These are phyloP conservation scores for Davidsoniella virescens DNA, from an alignment of 2,329 filamentous ascomycete species.

Conservation along the genomic window DNA sequence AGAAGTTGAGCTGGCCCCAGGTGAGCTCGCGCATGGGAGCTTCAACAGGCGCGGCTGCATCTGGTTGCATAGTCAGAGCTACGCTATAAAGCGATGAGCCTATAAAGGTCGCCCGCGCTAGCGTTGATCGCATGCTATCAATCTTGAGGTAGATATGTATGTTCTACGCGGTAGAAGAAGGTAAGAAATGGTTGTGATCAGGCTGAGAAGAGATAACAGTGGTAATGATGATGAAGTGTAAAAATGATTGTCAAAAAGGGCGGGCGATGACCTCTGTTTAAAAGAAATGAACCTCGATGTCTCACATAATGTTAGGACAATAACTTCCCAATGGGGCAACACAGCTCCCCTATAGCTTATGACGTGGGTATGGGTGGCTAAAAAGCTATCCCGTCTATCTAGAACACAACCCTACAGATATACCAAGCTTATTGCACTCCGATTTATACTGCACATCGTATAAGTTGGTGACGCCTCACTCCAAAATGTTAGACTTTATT, in stretches of 20 bases:
- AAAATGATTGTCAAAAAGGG: too few relatives aligned
- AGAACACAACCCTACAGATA: not conserved
- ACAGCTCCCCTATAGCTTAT: not conserved
- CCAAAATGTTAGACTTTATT: too few relatives aligned
- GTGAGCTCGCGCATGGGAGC: conserved; percentile 70
- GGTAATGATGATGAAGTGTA: too few relatives aligned
- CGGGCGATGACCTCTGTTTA: too few relatives aligned
- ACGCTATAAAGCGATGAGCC: conserved; percentile 17
- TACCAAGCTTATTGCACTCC: not conserved
- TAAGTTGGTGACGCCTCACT: not conserved
- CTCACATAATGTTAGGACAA: not conserved
- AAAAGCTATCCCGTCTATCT: not conserved
- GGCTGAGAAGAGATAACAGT: too few relatives aligned
- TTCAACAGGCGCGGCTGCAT: conserved; percentile 57
- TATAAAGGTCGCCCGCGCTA: conserved; percentile 1
- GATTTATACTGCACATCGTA: not conserved
- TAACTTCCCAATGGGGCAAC: not conserved
- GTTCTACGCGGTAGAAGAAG: too few relatives aligned
- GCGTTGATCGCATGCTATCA: not conserved
- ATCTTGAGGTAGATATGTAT: too few relatives aligned
- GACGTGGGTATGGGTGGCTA: not conserved
- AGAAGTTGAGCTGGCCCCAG: conserved; percentile 91
- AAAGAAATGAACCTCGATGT: not conserved
- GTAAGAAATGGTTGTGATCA: too few relatives aligned
- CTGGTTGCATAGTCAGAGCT: conserved; percentile 50